Base-by-base conservation (phyloP, 805 yeast species). In the Scheffersomyces amazonensis region DNA sequence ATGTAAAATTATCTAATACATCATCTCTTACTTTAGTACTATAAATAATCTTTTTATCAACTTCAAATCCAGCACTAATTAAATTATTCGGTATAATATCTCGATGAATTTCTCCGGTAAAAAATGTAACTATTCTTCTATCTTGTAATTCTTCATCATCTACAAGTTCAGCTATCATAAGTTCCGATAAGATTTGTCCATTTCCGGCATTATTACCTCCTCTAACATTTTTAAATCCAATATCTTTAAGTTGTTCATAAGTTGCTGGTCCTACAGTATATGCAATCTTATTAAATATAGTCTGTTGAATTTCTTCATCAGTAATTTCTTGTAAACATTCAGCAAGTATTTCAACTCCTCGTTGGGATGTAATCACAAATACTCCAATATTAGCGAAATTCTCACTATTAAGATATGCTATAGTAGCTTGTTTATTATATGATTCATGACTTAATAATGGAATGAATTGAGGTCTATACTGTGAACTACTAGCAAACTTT, bases 201-300 rank as follows among this genome's bases (percentile, higher is more conserved):
- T 87, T 88, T 0, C 97, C 97, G 2, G 95, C 88, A 7, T 75
- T 57, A 0, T 56, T 62, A 1, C 91, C 96, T 3, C 96, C 96
- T 39, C 78, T 60, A 0, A 91, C 74, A 42, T 78, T 75, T 1
- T 40, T 52, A 54, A 89, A 91, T 1, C 96, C 96, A 21, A 79
- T 58, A 5, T 67, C 64, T 2, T 54, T 42, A 10, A 91, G 58
- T 13, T 83, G 77, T 12, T 66, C 64, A 15, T 73, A 75, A 0
- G 98, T 91, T 0, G 96, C 89, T 1, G 96, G 96, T 0, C 98
- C 98, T 5, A 91, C 96, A 0, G 96, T 87, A 53, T 81, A 91
- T 0, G 83, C 82, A 0, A 81, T 76, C 48, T 79, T 80, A 3
- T 46, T 37, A 5, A 76, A 54, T 1, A 81, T 62, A 0, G 34